Conservation (phyloP, 2,329 filamentous ascomycete species). For the Pyrenochaeta sp. region DNA sequence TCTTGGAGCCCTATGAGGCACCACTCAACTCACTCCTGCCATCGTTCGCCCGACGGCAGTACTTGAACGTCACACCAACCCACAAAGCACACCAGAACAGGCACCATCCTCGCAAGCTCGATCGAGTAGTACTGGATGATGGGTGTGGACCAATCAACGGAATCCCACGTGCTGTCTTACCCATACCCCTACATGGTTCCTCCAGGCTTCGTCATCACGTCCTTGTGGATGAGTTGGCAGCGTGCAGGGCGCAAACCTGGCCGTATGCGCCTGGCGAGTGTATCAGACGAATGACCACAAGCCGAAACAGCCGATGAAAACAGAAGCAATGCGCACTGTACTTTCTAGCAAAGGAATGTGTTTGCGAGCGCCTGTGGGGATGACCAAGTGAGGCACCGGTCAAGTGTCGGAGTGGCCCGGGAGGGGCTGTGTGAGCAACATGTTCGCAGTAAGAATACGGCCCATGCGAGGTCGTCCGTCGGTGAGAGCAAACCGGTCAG, state of each 20-base stretch:
- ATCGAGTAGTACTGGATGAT: constrained; percentile 15
- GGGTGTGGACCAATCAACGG: constrained; percentile 11
- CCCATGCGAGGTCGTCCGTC: background rate
- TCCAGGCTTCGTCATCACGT: constrained; percentile 28
- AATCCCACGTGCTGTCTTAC: constrained; percentile 14
- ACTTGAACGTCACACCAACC: constrained; percentile 14
- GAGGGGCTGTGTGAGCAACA: constrained; percentile 13
- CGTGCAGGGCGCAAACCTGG: constrained; percentile 24
- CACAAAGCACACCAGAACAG: background rate
- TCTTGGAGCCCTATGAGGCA: constrained; percentile 18
- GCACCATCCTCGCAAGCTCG: constrained; percentile 17
- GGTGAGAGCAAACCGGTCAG: constrained; percentile 16
- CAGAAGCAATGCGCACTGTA: background rate
- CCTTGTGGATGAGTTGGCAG: constrained; percentile 30
- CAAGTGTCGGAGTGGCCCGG: constrained; percentile 7
- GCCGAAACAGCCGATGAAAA: background rate
- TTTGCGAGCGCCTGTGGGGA: background rate
- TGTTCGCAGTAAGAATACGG: constrained; percentile 9
- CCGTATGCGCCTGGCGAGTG: constrained; percentile 7
- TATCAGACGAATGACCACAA: background rate
- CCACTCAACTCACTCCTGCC: constrained; percentile 4
- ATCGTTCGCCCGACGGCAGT: constrained; percentile 9
- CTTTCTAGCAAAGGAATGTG: background rate
- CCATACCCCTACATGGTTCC: constrained; percentile 15
- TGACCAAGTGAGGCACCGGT: constrained; percentile 10